Evolutionary conservation across 2,329 filamentous ascomycete genomes (phyloP).

Genomic region (Epichloe brachyelytri): DNA sequence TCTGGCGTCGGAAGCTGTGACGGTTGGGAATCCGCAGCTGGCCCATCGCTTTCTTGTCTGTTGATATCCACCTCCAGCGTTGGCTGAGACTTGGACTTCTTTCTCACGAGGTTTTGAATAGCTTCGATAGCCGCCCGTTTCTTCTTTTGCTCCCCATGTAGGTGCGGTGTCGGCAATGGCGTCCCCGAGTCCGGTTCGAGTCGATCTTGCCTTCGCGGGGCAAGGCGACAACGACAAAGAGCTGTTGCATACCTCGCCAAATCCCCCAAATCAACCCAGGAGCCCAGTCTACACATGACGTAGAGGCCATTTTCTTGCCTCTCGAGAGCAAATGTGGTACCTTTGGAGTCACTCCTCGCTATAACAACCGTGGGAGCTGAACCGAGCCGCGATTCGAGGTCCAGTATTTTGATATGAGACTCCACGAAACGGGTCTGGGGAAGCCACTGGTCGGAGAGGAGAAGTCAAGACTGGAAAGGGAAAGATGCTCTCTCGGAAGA

Average conservation of each 20-base stretch:
- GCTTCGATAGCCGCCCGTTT: constrained; percentile 49
- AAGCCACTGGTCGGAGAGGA: constrained; percentile 35
- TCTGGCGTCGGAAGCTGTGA: constrained; percentile 11
- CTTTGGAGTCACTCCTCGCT: constrained; percentile 42
- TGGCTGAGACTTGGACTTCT: constrained; percentile 32
- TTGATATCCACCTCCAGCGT: constrained; percentile 23
- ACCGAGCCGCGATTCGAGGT: constrained; percentile 47
- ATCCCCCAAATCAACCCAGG: constrained; percentile 48
- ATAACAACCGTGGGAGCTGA: constrained; percentile 44
- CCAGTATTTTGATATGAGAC: constrained; percentile 48
- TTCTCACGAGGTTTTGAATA: constrained; percentile 48
- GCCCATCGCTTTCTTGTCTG: constrained; percentile 8
- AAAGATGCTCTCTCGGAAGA: constrained; percentile 45
- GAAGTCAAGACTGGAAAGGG: constrained; percentile 50
- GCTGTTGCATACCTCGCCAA: constrained; percentile 37
- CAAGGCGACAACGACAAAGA: constrained; percentile 19
- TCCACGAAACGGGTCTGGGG: constrained; percentile 44
- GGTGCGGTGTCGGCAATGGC: constrained; percentile 28
- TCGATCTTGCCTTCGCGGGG: constrained; percentile 9
- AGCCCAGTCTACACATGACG: constrained; percentile 53
- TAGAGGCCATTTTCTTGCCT: constrained; percentile 48
- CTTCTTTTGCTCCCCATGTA: constrained; percentile 38
- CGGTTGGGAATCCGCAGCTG: constrained; percentile 5
- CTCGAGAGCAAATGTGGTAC: constrained; percentile 50
- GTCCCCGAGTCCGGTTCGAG: constrained; percentile 10